phyloP scores from a whole-genome alignment of 139 green algal genomes.

The Tetradesmus obliquus region DNA sequence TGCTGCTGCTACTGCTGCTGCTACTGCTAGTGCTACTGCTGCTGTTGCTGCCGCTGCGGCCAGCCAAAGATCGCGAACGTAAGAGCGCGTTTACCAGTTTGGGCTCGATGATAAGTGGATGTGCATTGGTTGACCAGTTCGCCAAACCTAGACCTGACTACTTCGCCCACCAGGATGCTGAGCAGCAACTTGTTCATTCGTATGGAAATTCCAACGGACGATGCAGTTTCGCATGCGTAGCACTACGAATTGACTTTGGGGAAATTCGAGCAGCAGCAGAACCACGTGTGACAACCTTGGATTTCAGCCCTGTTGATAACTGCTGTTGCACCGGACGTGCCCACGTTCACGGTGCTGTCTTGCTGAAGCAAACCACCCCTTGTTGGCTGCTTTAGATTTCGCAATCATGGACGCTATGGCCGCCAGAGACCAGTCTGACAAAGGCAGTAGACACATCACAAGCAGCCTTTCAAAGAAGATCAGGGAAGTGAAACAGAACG shows the following conservation, averaged over 20 bases:
- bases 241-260: neutral
- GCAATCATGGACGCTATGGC: neutral
- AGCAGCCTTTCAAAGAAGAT: neutral
- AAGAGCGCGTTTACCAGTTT: neutral
- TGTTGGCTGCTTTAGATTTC: neutral
- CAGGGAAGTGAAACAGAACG: neutral
- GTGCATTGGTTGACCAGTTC: neutral
- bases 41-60: neutral
- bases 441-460: neutral
- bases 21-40: neutral
- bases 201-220: too few relatives aligned
- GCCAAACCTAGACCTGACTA: neutral
- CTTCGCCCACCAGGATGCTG: neutral
- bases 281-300: neutral
- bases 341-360: neutral
- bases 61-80: neutral
- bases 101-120: constrained; percentile 4
- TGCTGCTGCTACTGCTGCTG: neutral
- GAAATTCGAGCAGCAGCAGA: neutral
- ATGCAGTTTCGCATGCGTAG: too few relatives aligned
- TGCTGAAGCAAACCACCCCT: neutral
- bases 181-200: neutral
- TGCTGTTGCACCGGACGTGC: neutral
- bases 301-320: neutral
- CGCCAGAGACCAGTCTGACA: neutral